Conservation (phyloP, 1,139 yeast species). For the Saccharomyces hybrid region DNA sequence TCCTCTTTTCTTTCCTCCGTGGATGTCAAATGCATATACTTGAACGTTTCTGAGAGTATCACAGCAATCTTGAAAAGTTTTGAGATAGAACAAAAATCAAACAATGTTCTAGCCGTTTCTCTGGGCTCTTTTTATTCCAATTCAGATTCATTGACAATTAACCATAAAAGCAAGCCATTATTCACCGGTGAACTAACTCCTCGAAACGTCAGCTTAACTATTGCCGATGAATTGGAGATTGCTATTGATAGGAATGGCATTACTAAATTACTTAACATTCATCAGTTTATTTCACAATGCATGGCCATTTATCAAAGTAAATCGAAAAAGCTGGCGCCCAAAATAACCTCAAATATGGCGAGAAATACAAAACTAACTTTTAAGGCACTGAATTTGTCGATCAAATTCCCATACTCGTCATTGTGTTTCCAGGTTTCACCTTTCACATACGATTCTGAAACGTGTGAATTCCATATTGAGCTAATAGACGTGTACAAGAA, state of each 20-base stretch:
- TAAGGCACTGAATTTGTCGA: neutral
- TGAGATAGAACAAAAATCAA: neutral
- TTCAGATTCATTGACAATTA: neutral
- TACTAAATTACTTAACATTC: neutral
- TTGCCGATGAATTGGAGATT: neutral
- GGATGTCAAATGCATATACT: neutral
- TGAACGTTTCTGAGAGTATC: neutral
- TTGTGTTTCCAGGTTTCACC: neutral
- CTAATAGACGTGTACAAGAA: neutral
- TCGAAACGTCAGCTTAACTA: neutral
- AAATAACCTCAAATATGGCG: neutral
- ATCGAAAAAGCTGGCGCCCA: neutral
- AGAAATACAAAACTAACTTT: neutral
- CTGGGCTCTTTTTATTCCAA: neutral
- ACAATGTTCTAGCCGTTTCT: neutral
- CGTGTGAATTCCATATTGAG: neutral
- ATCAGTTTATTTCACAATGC: neutral
- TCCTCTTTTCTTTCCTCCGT: neutral
- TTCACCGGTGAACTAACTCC: conserved; percentile 1
- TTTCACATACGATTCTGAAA: neutral
- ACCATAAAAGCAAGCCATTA: neutral
- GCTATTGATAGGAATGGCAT: neutral
- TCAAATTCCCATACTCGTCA: neutral
- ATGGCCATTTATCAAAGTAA: neutral
- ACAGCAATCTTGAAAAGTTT: neutral